These are phyloP conservation scores for Fusarium nematophilum DNA, from an alignment of 2,329 filamentous ascomycete species.

Conservation along the genomic window DNA sequence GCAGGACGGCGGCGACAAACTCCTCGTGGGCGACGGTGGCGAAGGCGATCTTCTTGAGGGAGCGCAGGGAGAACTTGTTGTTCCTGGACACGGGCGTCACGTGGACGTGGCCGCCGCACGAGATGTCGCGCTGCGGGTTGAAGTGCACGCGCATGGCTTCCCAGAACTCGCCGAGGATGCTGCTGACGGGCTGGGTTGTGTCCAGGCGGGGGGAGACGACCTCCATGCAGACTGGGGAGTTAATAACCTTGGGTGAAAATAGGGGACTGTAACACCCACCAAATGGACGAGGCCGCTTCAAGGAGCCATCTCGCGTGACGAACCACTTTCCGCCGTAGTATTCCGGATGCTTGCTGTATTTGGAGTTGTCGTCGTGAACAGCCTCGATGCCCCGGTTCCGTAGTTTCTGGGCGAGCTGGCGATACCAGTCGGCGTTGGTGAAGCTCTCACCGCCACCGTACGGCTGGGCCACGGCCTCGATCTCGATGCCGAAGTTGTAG, in stretches of 20 bases:
- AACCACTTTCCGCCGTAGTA: constrained; percentile 57
- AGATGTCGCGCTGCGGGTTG: constrained; percentile 49
- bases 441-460: constrained; percentile 52
- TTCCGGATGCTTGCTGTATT: constrained; percentile 55
- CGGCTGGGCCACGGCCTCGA: constrained; percentile 52
- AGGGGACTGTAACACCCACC: constrained; percentile 41
- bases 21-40: constrained; percentile 51
- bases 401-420: constrained; percentile 53
- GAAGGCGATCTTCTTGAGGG: constrained; percentile 53
- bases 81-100: constrained; percentile 50
- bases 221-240: constrained; percentile 53
- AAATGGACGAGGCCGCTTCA: constrained; percentile 51
- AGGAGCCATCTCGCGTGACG: constrained; percentile 54
- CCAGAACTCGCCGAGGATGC: constrained; percentile 54
- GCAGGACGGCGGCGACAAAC: constrained; percentile 48
- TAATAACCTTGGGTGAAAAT: not conserved
- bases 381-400: constrained; percentile 52
- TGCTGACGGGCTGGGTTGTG: constrained; percentile 47
- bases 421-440: constrained; percentile 55
- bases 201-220: constrained; percentile 54
- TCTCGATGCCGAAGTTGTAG: constrained; percentile 56
- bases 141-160: constrained; percentile 56
- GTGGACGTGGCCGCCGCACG: constrained; percentile 55
- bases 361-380: constrained; percentile 52
- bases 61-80: constrained; percentile 50